These are phyloP conservation scores for Boletus reticulatus DNA, from an alignment of 768 basidiomycete genomes.

Conservation along the genomic window DNA sequence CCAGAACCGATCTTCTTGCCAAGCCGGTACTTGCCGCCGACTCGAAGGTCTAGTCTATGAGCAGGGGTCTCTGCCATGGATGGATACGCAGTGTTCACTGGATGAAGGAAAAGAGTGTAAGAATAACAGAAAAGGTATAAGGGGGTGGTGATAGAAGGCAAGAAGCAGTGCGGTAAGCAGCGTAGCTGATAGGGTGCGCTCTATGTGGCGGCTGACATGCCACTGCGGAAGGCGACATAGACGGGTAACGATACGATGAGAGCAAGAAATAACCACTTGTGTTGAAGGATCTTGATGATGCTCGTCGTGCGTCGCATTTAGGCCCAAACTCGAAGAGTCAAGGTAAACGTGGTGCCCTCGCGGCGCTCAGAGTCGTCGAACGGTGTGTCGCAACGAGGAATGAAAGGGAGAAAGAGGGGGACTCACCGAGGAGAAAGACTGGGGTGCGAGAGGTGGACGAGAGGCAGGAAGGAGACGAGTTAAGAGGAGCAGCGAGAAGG, in stretches of 20 bases:
- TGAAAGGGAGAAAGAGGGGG: background rate
- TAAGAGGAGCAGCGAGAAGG: slow-evolving; percentile 28
- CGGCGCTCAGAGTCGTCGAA: slow-evolving; percentile 21
- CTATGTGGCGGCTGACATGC: slow-evolving; percentile 35
- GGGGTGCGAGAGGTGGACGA: slow-evolving; percentile 11
- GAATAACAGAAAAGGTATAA: slow-evolving; percentile 11
- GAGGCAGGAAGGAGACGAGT: slow-evolving; percentile 20
- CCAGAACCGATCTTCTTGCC: slow-evolving; percentile 99
- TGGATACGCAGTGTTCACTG: slow-evolving; percentile 8
- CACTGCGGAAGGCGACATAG: slow-evolving; percentile 3
- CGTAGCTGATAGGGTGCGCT: slow-evolving; percentile 30
- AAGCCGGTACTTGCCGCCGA: slow-evolving; percentile 94
- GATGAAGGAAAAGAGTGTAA: slow-evolving; percentile 10
- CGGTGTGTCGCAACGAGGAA: slow-evolving; percentile 8
- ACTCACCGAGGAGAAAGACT: slow-evolving; percentile 25
- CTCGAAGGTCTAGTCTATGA: slow-evolving; percentile 80
- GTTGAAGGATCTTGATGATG: slow-evolving; percentile 2
- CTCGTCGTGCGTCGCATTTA: slow-evolving; percentile 1
- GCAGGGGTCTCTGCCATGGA: slow-evolving; percentile 71
- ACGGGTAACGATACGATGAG: background rate
- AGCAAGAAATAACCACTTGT: background rate
- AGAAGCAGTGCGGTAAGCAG: slow-evolving; percentile 32
- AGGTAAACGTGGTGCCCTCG: slow-evolving; percentile 29
- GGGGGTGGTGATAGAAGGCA: slow-evolving; percentile 21
- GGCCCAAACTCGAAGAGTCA: slow-evolving; percentile 4